phyloP scores from a whole-genome alignment of 164 flowering plant species.

The Dillenia turbinata region DNA sequence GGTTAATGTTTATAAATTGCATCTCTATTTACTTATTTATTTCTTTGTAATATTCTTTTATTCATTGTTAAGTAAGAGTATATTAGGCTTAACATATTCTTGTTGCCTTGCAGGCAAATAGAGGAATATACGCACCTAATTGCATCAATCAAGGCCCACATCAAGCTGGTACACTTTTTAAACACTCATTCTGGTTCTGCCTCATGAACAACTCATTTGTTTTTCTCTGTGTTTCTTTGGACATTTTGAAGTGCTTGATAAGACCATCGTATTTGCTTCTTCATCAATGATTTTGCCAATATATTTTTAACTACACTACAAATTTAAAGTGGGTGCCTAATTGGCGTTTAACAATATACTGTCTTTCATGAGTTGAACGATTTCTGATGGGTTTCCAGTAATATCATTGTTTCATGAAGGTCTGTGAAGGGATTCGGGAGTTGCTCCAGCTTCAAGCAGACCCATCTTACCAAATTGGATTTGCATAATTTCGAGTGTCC shows the following conservation, averaged over 20 bases:
- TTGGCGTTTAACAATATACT: no score
- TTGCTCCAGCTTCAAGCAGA: constrained; percentile 52
- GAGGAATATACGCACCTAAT: constrained; percentile 67
- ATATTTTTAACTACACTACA: background rate
- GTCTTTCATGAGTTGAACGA: no score
- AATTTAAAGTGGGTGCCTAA: no score
- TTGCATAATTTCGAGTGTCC: no score
- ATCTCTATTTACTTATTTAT: no score
- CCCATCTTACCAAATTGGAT: constrained; percentile 13
- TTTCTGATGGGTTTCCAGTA: background rate
- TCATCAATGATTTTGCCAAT: background rate
- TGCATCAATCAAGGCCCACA: constrained; percentile 85
- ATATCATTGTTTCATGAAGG: constrained; percentile 42
- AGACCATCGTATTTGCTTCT: background rate
- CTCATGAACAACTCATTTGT: background rate
- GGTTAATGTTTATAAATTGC: no score
- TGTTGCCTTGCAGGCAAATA: constrained; percentile 54
- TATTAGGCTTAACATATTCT: background rate
- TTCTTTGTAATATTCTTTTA: no score
- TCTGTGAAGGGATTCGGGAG: constrained; percentile 74
- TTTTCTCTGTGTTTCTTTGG: background rate
- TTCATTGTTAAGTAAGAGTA: no score
- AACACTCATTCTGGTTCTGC: background rate
- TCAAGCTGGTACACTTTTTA: constrained; percentile 63
- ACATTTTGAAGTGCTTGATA: background rate